Conservation (phyloP, 2,329 filamentous ascomycete species). For the Lachnellula cervina region DNA sequence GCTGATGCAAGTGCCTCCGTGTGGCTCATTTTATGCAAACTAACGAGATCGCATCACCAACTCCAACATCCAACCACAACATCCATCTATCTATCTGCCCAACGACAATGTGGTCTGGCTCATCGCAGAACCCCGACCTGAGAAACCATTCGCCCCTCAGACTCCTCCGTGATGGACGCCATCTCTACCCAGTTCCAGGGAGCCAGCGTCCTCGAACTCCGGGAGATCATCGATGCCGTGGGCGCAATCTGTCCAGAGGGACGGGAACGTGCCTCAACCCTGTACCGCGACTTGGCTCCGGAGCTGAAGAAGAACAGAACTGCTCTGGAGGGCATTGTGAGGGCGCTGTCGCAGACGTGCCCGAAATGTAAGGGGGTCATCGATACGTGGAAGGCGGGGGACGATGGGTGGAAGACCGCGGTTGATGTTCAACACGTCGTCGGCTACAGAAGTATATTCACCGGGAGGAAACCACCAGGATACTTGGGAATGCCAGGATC, state of each 20-base stretch:
- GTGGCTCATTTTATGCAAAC: too few relatives aligned
- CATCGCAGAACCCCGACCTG: too few relatives aligned
- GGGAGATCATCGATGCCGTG: background rate
- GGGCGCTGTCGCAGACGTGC: background rate
- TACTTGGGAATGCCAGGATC: background rate
- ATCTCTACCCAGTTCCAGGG: background rate
- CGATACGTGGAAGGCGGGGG: background rate
- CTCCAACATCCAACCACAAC: too few relatives aligned
- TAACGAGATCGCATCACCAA: too few relatives aligned
- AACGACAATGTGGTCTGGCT: too few relatives aligned
- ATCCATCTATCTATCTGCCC: too few relatives aligned
- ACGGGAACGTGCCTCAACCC: background rate
- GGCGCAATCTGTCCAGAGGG: background rate
- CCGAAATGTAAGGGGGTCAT: background rate
- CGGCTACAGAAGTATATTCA: background rate
- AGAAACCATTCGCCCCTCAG: background rate
- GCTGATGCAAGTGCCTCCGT: too few relatives aligned
- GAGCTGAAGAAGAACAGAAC: background rate
- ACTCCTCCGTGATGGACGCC: background rate
- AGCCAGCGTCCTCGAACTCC: background rate
- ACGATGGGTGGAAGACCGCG: background rate
- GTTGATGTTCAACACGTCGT: background rate
- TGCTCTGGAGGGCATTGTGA: background rate
- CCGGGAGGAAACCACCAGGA: background rate
- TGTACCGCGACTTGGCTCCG: background rate